Base-by-base conservation (phyloP, 2,329 filamentous ascomycete species). In the Calonectria multiphialidica region DNA sequence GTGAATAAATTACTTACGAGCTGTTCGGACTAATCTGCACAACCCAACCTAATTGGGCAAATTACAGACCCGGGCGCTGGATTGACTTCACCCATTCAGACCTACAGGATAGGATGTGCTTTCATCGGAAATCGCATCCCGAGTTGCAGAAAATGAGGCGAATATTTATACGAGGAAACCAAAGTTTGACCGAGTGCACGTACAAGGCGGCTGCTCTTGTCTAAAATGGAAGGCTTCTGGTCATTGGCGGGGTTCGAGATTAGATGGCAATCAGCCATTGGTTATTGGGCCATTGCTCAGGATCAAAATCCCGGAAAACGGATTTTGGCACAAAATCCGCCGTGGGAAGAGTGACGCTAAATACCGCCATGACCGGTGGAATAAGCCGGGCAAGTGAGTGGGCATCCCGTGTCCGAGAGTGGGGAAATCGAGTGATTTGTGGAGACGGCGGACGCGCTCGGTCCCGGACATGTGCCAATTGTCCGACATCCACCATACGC, bases 391-490 rank as follows among this genome's bases (percentile, higher is more conserved):
- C n/a, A 57, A 45, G 28, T 28, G 30, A 16, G 49, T 15, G 21
- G 13, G 13, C 44, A 55, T 49, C n/a, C n/a, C 53, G 68, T 53
- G 35, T 44, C 57, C 35, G 62, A 55, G 16, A n/a, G 28, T n/a
- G 35, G 40, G 28, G 13, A 25, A 23, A 23, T 61, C 15, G 45
- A 66, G 23, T 15, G 25, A 8, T 42, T 47, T 44, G 61, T 57
- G 67, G 61, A 28, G 28, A 21, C 44, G 12, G 25, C 62, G 33
- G 35, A 53, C 33, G 13, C 30, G 30, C 62, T 71, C 69, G 69
- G 64, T 71, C 57, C 64, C 69, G 69, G 69, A 71, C 40, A 70
- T 45, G 33, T 70, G 33, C n/a, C 16, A 66, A 44, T 62, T 64
- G 57, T 66, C 69, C 63, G 62, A 35, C 47, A 30, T 30, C 69